These are phyloP conservation scores for Tubosaeta sp. DNA, from an alignment of 768 basidiomycete genomes.

Conservation along the genomic window DNA sequence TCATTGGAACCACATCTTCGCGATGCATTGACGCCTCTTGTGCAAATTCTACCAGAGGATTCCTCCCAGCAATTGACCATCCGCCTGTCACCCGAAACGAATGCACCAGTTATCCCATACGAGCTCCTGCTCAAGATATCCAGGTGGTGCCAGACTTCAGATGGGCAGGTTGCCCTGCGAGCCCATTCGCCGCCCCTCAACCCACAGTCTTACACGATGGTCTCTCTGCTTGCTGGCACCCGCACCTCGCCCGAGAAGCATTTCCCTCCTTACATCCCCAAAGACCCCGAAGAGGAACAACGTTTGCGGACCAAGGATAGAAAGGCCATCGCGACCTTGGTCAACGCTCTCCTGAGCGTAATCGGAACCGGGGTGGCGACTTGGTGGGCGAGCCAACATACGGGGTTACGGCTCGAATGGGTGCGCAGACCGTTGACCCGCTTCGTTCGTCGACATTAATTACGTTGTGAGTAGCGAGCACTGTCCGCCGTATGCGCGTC, in stretches of 20 bases:
- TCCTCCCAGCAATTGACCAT: constrained; percentile 39
- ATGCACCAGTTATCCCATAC: constrained; percentile 54
- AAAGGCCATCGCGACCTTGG: constrained; percentile 61
- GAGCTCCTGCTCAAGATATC: constrained; percentile 54
- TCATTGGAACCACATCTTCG: constrained; percentile 67
- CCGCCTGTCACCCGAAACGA: constrained; percentile 30
- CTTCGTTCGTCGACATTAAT: not conserved
- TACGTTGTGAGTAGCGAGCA: constrained; percentile 41
- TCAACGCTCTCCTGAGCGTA: constrained; percentile 72
- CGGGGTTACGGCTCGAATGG: constrained; percentile 71
- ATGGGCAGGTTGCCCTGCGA: constrained; percentile 38
- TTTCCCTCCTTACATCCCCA: constrained; percentile 50
- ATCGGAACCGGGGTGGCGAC: constrained; percentile 60
- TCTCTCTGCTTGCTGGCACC: constrained; percentile 72
- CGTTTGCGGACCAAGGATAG: constrained; percentile 49
- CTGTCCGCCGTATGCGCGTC: constrained; percentile 59
- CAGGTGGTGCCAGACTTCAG: constrained; percentile 59
- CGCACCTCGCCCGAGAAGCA: constrained; percentile 74
- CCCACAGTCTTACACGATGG: constrained; percentile 58
- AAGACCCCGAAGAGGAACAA: constrained; percentile 45
- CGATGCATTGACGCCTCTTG: constrained; percentile 44
- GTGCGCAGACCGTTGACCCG: constrained; percentile 39
- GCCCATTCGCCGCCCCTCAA: constrained; percentile 44
- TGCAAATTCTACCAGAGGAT: constrained; percentile 41
- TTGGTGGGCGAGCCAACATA: constrained; percentile 67